These are phyloP conservation scores for Coffea eugenioides DNA, from an alignment of 257 asterid genomes.

Conservation along the genomic window DNA sequence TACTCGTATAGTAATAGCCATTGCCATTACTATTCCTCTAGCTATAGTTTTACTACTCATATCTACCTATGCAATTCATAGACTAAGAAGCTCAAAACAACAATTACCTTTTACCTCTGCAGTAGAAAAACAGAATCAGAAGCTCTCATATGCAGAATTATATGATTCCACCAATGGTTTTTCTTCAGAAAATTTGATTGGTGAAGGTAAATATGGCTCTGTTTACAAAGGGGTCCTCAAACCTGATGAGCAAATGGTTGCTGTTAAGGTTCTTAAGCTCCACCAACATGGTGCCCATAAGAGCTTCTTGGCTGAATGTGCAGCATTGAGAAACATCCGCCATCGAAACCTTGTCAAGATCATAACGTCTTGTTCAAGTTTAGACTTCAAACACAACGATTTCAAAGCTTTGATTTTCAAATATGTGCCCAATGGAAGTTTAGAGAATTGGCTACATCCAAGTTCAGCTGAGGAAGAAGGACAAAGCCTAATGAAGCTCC, in stretches of 20 bases:
- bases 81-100: conserved; percentile 1
- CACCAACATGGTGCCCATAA: conserved; percentile 27
- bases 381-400: conserved; percentile 27
- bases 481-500: too few relatives aligned
- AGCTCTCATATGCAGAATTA: conserved; percentile 24
- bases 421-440: conserved; percentile 34
- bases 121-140: not conserved
- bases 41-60: conserved; percentile 8
- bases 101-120: conserved; percentile 4
- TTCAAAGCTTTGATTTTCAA: conserved; percentile 38
- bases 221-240: conserved; percentile 20
- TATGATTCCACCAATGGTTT: conserved; percentile 24
- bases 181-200: conserved; percentile 33
- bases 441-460: conserved; percentile 18
- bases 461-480: too few relatives aligned
- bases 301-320: conserved; percentile 37
- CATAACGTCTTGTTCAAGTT: conserved; percentile 26
- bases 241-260: conserved; percentile 19
- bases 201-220: conserved; percentile 31
- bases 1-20: conserved; percentile 8
- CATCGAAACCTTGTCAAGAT: conserved; percentile 35
- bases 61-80: conserved; percentile 6
- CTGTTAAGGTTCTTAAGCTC: conserved; percentile 34
- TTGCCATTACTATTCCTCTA: conserved; percentile 16
- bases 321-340: conserved; percentile 27